Evolutionary conservation across 225 moss, liverwort and hornwort genomes (phyloP), one percentile per base, ranked within the genome.

Genomic region (Marchantia polymorpha): DNA sequence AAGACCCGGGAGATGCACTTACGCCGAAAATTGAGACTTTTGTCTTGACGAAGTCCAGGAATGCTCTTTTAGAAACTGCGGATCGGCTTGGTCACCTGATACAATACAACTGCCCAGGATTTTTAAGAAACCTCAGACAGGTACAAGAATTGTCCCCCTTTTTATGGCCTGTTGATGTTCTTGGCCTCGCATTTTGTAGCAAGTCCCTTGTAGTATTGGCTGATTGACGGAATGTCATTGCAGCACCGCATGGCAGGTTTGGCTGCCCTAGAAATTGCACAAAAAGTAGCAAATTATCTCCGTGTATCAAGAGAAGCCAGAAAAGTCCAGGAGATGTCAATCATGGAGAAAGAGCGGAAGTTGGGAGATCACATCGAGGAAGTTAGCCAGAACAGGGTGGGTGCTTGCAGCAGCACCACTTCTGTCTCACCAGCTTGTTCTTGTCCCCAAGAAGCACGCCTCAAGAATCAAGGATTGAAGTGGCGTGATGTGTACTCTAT

Each of bases 161-260:
- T 20, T 46, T 12, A 17, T 46, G 26, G 47, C 47, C 39, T 39
- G 39, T 39, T 39, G 39, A 39, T 58, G 13, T 58, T 3, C 20
- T 7, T 39, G 39, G 39, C 56, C 20, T 58, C 56, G 2, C 56
- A 3, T n/a, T 61, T 22, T 17, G 26, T 20, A 47, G 20, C 48
- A 7, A 9, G 46, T 14, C 46, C 69, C 31, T 53, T 2, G 26
- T 27, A 27, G 26, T 22, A 15, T 47, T 31, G 66, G 65, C 67
- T 80, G 50, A 81, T 55, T 29, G 10, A 64, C 68, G 27, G 51
- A 60, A 55, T 52, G 68, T 69, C 22, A 66, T 77, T 81, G 78
- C 92, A 94, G 94, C 94, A 92, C 79, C 94, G 94, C 77, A 92
- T 92, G 94, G 94, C 94, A 84, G 94, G 94, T 47, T 87, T 94